Conservation (phyloP, 2,329 filamentous ascomycete species). For the Ophiostoma himal-ulmi region DNA sequence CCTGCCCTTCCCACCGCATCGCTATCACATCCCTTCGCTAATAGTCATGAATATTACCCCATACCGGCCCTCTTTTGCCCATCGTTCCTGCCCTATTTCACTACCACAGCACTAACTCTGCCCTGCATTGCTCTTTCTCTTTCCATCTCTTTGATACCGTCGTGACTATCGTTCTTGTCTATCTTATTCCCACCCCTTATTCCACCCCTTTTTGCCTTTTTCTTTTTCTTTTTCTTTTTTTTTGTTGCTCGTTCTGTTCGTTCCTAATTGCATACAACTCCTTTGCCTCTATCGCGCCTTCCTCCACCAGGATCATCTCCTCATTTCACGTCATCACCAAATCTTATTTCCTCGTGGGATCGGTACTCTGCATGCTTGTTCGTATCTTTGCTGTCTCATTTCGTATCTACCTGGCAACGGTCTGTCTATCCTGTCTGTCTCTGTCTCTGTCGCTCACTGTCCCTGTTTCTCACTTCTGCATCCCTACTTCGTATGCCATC, state of each 20-base stretch:
- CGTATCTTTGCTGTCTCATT: not conserved
- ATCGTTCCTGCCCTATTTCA: not conserved
- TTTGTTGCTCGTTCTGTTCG: not conserved
- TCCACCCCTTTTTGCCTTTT: conserved; percentile 2
- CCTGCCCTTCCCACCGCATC: not conserved
- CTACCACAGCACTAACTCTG: conserved; percentile 4
- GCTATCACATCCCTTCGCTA: not conserved
- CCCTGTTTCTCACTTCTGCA: not conserved
- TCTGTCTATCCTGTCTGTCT: not conserved
- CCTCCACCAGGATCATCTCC: not conserved
- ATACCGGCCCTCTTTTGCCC: conserved; percentile 1
- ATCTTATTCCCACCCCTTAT: not conserved
- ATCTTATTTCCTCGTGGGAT: not conserved
- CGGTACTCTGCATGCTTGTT: not conserved
- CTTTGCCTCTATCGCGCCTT: not conserved
- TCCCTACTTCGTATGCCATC: not conserved
- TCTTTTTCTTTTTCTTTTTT: not conserved
- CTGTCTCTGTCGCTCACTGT: not conserved
- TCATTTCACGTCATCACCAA: conserved; percentile 11
- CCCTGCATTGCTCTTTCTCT: not conserved
- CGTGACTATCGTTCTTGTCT: not conserved
- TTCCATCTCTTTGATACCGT: not conserved
- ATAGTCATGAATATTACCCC: conserved; percentile 6
- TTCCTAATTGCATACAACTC: not conserved
- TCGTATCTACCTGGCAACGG: not conserved